A percentile compares a stretch with the other conserved stretches of the same genome.
These are phyloP conservation scores for Yarrowia sp. DNA, from an alignment of 805 yeast genomes.

Conservation along the genomic window DNA sequence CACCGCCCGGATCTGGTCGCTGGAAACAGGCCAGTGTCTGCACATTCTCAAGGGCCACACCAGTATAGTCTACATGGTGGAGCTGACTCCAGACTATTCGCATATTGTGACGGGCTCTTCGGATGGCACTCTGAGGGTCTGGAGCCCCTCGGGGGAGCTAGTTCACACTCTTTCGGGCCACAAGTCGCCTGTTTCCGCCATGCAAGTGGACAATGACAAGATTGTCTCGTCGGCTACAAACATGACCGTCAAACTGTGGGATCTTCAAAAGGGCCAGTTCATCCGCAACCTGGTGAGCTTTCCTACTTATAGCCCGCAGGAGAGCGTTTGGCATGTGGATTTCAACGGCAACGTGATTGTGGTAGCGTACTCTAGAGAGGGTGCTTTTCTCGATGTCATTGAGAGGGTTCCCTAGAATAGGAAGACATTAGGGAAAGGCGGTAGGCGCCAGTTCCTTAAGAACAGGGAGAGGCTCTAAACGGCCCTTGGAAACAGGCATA, in stretches of 20 bases:
- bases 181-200: constrained; percentile 84
- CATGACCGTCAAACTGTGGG: constrained; percentile 95
- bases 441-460: no score
- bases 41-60: constrained; percentile 75
- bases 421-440: no score
- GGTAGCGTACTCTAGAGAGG: constrained; percentile 26
- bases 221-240: constrained; percentile 97
- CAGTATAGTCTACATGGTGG: constrained; percentile 68
- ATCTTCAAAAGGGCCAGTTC: constrained; percentile 76
- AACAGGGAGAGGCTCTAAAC: no score
- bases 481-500: neutral
- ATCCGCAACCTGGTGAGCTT: constrained; percentile 44
- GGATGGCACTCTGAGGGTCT: constrained; percentile 86
- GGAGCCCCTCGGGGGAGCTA: constrained; percentile 91
- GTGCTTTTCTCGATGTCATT: constrained; percentile 27
- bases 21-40: constrained; percentile 85
- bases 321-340: constrained; percentile 34
- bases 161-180: constrained; percentile 92
- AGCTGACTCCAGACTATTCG: constrained; percentile 68
- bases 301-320: neutral
- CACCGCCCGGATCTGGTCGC: constrained; percentile 92
- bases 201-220: constrained; percentile 86
- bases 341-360: constrained; percentile 32
- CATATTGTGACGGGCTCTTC: constrained; percentile 87
- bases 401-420: constrained; percentile 10